These are phyloP conservation scores for Ascochyta koolunga DNA, from an alignment of 2,329 filamentous ascomycete species.

Conservation along the genomic window DNA sequence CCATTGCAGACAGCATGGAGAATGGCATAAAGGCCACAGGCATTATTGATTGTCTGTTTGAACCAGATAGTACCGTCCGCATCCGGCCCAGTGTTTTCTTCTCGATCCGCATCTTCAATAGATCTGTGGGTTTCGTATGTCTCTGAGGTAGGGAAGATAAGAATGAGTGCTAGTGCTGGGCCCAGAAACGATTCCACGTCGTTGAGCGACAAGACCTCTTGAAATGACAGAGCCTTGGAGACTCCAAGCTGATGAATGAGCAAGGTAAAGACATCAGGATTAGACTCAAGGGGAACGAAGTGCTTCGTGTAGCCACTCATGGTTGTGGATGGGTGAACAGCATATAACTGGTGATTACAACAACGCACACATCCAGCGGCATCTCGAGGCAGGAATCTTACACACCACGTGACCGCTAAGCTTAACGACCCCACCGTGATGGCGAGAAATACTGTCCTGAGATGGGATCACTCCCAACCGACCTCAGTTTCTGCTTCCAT, in stretches of 20 bases:
- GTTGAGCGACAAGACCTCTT: conserved; percentile 88
- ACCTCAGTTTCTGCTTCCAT: too few species aligned
- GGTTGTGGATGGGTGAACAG: too few species aligned
- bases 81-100: conserved; percentile 53
- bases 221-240: conserved; percentile 70
- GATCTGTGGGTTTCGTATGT: conserved; percentile 79
- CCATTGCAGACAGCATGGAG: conserved; percentile 85
- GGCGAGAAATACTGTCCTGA: too few species aligned
- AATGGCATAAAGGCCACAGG: conserved; percentile 88
- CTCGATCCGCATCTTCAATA: conserved; percentile 67
- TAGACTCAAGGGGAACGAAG: conserved; percentile 61
- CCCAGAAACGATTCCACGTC: conserved; percentile 85
- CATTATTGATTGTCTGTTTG: conserved; percentile 91
- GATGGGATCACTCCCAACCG: too few species aligned
- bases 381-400: too few species aligned
- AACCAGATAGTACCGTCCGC: conserved; percentile 77
- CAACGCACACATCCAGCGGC: too few species aligned
- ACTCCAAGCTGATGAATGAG: conserved; percentile 85
- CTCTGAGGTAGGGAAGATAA: conserved; percentile 83
- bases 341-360: too few species aligned
- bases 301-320: conserved; percentile 20
- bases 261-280: conserved; percentile 85
- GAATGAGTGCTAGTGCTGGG: conserved; percentile 82
- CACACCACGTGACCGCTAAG: too few species aligned
- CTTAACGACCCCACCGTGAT: too few species aligned